These are phyloP conservation scores for Nicotiana paniculata DNA, from an alignment of 257 asterid genomes.

Conservation along the genomic window DNA sequence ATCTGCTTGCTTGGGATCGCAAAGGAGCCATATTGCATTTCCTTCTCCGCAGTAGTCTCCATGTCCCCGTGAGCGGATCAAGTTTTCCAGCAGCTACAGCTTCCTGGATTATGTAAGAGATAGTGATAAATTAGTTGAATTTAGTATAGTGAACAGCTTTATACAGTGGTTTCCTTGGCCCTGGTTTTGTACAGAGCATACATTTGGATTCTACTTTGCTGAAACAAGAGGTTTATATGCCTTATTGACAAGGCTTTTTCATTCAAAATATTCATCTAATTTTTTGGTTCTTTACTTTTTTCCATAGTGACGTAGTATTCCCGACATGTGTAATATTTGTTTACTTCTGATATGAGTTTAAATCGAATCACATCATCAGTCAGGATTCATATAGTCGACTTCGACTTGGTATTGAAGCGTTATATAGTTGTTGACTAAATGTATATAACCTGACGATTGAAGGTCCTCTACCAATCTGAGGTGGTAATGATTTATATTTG, in stretches of 20 bases:
- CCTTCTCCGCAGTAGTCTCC: slow-evolving; percentile 17
- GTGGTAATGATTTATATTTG: neutral
- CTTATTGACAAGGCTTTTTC: neutral
- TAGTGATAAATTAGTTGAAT: neutral
- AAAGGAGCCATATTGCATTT: slow-evolving; percentile 22
- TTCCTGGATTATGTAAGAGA: slow-evolving; percentile 8
- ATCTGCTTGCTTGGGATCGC: slow-evolving; percentile 17
- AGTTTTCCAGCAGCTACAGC: slow-evolving; percentile 21
- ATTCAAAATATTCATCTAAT: neutral
- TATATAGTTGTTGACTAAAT: neutral
- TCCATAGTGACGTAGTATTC: neutral
- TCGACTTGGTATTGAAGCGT: neutral
- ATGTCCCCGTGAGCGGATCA: slow-evolving; percentile 1
- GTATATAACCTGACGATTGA: no score
- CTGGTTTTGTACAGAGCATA: slow-evolving; percentile 7
- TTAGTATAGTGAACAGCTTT: neutral
- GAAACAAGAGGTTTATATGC: neutral
- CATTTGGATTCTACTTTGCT: slow-evolving; percentile 8
- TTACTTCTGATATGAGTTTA: neutral
- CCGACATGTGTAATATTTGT: neutral
- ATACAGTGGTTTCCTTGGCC: neutral
- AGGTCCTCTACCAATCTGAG: neutral
- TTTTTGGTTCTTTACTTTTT: neutral
- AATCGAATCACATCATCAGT: neutral
- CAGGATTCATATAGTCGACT: neutral